A percentile compares a stretch with the other conserved stretches of the same genome.
Evolutionary conservation across 2,329 filamentous ascomycete species (phyloP).

Genomic region (Rhytidhysteron rufulum): DNA sequence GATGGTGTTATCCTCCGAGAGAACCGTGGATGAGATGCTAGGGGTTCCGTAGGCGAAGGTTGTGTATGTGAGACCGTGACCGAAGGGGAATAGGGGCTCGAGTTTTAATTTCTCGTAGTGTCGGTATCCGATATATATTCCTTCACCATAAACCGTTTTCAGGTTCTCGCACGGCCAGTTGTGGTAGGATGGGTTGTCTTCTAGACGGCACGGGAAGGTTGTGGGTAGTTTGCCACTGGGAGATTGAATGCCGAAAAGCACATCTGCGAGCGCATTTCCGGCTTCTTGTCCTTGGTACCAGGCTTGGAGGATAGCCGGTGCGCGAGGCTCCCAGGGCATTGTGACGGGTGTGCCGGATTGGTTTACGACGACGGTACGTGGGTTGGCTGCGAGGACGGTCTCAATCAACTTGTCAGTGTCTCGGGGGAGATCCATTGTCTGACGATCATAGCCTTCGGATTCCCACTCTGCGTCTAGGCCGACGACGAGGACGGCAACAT

Average conservation of each 20-base stretch:
- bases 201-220: slow-evolving; percentile 58
- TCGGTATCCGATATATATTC: slow-evolving; percentile 68
- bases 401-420: slow-evolving; percentile 60
- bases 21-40: slow-evolving; percentile 47
- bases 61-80: slow-evolving; percentile 75
- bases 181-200: slow-evolving; percentile 67
- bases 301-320: slow-evolving; percentile 66
- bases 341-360: slow-evolving; percentile 71
- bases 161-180: slow-evolving; percentile 71
- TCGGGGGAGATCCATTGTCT: slow-evolving; percentile 57
- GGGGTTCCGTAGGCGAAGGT: slow-evolving; percentile 63
- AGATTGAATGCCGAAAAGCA: slow-evolving; percentile 70
- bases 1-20: slow-evolving; percentile 45
- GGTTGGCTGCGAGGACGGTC: slow-evolving; percentile 61
- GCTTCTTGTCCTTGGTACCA: slow-evolving; percentile 89
- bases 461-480: slow-evolving; percentile 78
- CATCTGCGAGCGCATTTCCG: slow-evolving; percentile 74
- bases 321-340: slow-evolving; percentile 65
- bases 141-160: slow-evolving; percentile 67
- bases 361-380: slow-evolving; percentile 66
- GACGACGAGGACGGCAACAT: slow-evolving; percentile 74
- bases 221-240: slow-evolving; percentile 73
- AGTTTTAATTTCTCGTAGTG: slow-evolving; percentile 64
- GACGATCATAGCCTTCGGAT: slow-evolving; percentile 64
- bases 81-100: slow-evolving; percentile 68